Conservation (phyloP, 768 basidiomycete genomes). For the Suillus plorans region DNA sequence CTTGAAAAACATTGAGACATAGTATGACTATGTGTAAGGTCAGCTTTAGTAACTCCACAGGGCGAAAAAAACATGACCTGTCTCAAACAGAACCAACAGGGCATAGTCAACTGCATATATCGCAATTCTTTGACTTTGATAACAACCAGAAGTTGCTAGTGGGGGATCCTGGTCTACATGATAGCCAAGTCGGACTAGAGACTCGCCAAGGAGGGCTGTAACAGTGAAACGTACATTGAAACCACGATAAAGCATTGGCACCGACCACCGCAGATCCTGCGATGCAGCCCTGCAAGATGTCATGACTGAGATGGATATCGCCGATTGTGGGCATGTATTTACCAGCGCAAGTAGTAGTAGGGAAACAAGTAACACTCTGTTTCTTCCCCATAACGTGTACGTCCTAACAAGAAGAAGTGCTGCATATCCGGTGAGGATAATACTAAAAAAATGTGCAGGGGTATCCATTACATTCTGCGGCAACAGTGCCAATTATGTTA, state of each 20-base stretch:
- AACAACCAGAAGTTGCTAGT: not conserved
- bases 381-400: conserved; percentile 1
- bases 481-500: not conserved
- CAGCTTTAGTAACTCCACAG: not conserved
- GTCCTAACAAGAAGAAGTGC: not conserved
- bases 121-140: not conserved
- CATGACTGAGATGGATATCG: not conserved
- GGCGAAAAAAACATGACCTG: not conserved
- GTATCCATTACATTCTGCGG: not conserved
- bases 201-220: not conserved
- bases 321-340: not conserved
- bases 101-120: not conserved
- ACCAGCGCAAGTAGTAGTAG: not conserved
- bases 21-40: not conserved
- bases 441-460: not conserved
- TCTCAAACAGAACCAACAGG: not conserved
- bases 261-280: not conserved
- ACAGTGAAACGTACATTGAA: not conserved
- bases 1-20: not conserved
- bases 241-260: not conserved
- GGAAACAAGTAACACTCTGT: not conserved
- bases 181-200: not conserved
- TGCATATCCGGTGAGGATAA: not conserved
- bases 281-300: not conserved
- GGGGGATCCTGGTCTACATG: not conserved